phyloP scores from a whole-genome alignment of 257 asterid species.

The Nicotiana otophora region DNA sequence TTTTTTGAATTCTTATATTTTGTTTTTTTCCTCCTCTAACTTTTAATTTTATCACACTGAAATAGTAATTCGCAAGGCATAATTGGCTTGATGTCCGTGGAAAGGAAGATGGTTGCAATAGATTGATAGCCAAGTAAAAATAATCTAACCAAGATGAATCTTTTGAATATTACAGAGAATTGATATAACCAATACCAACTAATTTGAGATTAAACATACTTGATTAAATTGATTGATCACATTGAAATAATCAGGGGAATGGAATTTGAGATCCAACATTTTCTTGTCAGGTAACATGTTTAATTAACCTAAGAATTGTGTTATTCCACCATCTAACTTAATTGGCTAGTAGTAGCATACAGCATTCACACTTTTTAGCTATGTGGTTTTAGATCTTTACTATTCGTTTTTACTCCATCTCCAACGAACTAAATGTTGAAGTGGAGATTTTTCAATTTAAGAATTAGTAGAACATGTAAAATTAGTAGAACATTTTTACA shows the following conservation, averaged over 20 bases:
- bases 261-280: neutral
- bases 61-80: neutral
- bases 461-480: neutral
- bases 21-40: too few relatives aligned
- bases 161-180: neutral
- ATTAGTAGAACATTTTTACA: neutral
- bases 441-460: neutral
- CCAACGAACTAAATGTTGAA: neutral
- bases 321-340: neutral
- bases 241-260: neutral
- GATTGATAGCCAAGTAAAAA: neutral
- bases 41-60: neutral
- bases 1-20: neutral
- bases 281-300: neutral
- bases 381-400: neutral
- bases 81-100: neutral
- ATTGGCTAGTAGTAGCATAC: neutral
- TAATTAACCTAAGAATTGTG: neutral
- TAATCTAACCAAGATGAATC: neutral
- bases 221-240: neutral
- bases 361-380: neutral
- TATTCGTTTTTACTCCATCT: neutral
- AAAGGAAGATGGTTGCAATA: neutral
- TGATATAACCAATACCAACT: neutral
- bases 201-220: neutral